These are phyloP conservation scores for Colletotrichum melonis DNA, from an alignment of 2,329 filamentous ascomycete species.

Conservation along the genomic window DNA sequence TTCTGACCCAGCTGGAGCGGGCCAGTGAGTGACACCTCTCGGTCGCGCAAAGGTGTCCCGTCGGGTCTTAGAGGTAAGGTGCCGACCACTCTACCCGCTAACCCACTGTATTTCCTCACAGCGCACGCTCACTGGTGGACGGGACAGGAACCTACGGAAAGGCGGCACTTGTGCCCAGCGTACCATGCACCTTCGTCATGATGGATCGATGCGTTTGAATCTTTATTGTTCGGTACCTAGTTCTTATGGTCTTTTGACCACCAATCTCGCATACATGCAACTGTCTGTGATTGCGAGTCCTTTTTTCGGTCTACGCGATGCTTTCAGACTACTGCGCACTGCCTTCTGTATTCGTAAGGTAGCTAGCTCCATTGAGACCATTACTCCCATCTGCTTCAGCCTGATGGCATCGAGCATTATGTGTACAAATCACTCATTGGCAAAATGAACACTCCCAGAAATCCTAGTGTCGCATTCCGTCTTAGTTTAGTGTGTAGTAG, in stretches of 20 bases:
- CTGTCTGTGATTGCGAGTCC: no score
- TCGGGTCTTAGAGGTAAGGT: background rate
- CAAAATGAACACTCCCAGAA: background rate
- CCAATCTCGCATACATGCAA: no score
- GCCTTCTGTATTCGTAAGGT: background rate
- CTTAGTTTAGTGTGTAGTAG: background rate
- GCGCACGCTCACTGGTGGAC: constrained; percentile 1
- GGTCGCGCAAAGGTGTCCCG: background rate
- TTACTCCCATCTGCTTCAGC: background rate
- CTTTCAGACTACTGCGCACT: no score
- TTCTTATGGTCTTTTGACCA: no score
- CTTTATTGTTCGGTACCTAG: no score
- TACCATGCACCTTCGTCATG: no score
- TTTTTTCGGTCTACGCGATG: no score
- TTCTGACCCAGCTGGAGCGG: constrained; percentile 13
- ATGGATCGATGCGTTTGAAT: no score
- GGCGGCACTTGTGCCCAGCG: background rate
- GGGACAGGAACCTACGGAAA: background rate
- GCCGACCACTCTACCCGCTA: background rate
- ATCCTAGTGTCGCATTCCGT: background rate
- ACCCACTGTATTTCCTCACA: constrained; percentile 3
- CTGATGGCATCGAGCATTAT: background rate
- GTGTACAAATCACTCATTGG: background rate
- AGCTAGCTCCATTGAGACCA: background rate
- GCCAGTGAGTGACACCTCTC: background rate